Evolutionary conservation across 805 yeast species (phyloP).

Genomic region (Yamadazyma scolyti): DNA sequence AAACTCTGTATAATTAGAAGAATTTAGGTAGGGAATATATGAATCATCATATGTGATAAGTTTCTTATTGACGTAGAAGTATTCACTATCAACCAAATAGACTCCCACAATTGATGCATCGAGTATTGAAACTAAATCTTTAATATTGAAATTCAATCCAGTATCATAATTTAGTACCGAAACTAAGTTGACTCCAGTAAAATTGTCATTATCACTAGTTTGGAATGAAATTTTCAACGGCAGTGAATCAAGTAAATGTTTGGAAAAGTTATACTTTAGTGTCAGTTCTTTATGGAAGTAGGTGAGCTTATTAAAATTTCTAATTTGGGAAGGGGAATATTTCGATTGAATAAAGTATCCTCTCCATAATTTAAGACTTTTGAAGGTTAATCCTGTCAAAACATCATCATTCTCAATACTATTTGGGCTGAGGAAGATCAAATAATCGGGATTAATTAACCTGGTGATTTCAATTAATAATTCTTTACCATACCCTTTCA

Average conservation of each 20-base stretch:
- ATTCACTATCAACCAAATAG: conserved; percentile 23
- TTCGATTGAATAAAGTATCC: conserved; percentile 31
- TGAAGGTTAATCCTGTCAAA: conserved; percentile 22
- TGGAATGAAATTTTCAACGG: conserved; percentile 27
- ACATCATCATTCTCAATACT: conserved; percentile 29
- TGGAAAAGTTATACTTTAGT: conserved; percentile 17
- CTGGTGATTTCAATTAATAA: conserved; percentile 49
- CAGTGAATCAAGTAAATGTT: conserved; percentile 19
- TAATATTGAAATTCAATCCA: conserved; percentile 13
- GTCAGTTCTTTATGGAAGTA: conserved; percentile 46
- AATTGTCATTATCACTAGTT: conserved; percentile 6
- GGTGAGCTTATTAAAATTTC: conserved; percentile 48
- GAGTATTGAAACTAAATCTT: conserved; percentile 25
- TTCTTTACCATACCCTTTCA: conserved; percentile 79
- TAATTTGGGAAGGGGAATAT: conserved; percentile 49
- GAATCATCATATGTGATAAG: conserved; percentile 16
- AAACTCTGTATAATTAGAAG: conserved; percentile 10
- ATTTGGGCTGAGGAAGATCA: conserved; percentile 44
- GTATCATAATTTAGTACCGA: conserved; percentile 20
- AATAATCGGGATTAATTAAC: conserved; percentile 48
- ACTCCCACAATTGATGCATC: conserved; percentile 44
- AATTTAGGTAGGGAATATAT: conserved; percentile 18
- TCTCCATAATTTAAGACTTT: conserved; percentile 22
- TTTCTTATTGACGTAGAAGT: conserved; percentile 14
- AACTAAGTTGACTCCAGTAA: conserved; percentile 23